These are phyloP conservation scores for Ophiostoma sp. DNA, from an alignment of 2,329 filamentous ascomycete species.

Conservation along the genomic window DNA sequence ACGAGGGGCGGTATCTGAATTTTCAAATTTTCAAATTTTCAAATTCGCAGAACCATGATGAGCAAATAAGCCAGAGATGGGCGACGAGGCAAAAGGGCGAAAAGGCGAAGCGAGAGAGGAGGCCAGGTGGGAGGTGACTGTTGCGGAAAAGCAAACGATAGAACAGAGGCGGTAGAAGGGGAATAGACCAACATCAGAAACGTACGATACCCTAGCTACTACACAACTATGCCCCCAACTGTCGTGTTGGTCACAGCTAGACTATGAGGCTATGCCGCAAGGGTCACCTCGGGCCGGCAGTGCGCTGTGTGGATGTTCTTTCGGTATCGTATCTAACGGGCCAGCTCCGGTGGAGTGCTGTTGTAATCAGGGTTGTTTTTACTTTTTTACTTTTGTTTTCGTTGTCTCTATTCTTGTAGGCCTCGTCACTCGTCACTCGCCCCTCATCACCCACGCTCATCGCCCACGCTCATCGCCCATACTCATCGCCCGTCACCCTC, in stretches of 20 bases:
- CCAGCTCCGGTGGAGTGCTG: background rate
- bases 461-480: no score
- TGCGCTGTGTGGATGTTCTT: background rate
- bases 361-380: background rate
- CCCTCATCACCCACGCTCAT: background rate
- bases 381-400: background rate
- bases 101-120: background rate
- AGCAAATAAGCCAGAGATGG: background rate
- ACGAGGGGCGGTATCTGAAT: background rate
- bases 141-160: background rate
- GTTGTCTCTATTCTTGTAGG: background rate
- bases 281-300: slow-evolving; percentile 2
- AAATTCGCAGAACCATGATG: background rate
- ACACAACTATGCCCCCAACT: background rate
- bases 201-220: background rate
- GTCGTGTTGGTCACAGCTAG: slow-evolving; percentile 7
- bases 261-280: background rate
- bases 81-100: no score
- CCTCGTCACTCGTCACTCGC: background rate
- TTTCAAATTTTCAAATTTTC: background rate
- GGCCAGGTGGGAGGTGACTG: background rate
- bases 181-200: background rate
- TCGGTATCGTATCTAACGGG: background rate
- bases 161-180: background rate
- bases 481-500: background rate